Evolutionary conservation across 148 eudicot species (phyloP).

Genomic region (Spergularia marina): DNA sequence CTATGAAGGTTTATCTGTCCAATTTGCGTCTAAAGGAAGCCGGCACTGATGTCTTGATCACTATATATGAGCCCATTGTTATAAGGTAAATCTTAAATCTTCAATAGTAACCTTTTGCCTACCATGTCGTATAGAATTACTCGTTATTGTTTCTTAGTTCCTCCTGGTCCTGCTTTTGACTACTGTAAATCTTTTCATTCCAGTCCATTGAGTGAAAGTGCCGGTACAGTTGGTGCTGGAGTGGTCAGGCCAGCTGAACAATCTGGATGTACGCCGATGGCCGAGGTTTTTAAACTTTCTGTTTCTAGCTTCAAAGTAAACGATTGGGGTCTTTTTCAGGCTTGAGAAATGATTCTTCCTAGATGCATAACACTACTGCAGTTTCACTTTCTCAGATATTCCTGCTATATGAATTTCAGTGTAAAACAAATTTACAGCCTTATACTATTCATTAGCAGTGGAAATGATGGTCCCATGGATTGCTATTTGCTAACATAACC

Average conservation of each 20-base stretch:
- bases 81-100: slow-evolving; percentile 55
- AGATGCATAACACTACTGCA: too few relatives aligned
- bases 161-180: background rate
- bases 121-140: too few relatives aligned
- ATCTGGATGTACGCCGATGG: slow-evolving; percentile 65
- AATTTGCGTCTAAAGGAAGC: slow-evolving; percentile 89
- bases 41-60: slow-evolving; percentile 75
- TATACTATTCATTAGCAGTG: too few relatives aligned
- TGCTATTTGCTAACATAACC: too few relatives aligned
- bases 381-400: too few relatives aligned
- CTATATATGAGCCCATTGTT: slow-evolving; percentile 76
- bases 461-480: too few relatives aligned
- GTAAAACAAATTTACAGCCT: too few relatives aligned
- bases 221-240: slow-evolving; percentile 80
- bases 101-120: background rate
- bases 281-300: slow-evolving; percentile 69
- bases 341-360: slow-evolving; percentile 10
- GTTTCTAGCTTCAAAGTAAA: slow-evolving; percentile 72
- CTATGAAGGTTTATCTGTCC: slow-evolving; percentile 77
- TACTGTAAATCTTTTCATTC: background rate
- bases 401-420: too few relatives aligned
- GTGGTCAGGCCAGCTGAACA: slow-evolving; percentile 66
- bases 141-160: background rate
- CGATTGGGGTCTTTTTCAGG: slow-evolving; percentile 77
- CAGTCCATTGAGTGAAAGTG: slow-evolving; percentile 90